These are phyloP conservation scores for Fusarium sp. DNA, from an alignment of 2,329 filamentous ascomycete genomes.

Conservation along the genomic window DNA sequence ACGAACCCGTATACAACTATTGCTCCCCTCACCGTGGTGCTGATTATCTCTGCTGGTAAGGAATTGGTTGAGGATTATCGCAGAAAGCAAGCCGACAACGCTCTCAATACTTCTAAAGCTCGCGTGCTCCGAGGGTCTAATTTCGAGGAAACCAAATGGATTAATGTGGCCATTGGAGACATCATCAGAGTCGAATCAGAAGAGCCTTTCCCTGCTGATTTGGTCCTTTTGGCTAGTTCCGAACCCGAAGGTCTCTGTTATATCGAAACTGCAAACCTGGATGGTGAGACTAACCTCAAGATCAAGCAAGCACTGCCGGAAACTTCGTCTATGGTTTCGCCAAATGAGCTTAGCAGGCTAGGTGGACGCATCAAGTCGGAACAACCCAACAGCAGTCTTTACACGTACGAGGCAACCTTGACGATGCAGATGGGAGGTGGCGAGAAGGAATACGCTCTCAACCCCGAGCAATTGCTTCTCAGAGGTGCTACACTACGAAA, in stretches of 20 bases:
- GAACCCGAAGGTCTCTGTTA: slow-evolving; percentile 98
- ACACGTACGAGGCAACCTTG: slow-evolving; percentile 96
- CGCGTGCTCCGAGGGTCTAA: slow-evolving; percentile 83
- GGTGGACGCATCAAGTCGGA: slow-evolving; percentile 91
- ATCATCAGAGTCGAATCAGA: slow-evolving; percentile 94
- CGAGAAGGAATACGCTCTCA: slow-evolving; percentile 90
- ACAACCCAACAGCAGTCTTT: slow-evolving; percentile 97
- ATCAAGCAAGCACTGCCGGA: slow-evolving; percentile 98
- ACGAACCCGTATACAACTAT: slow-evolving; percentile 98
- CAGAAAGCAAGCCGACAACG: slow-evolving; percentile 85
- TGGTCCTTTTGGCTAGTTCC: slow-evolving; percentile 92
- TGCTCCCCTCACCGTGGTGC: slow-evolving; percentile 87
- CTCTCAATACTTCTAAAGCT: slow-evolving; percentile 88
- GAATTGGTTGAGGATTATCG: slow-evolving; percentile 95
- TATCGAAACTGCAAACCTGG: slow-evolving; percentile 97
- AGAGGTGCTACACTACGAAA: slow-evolving; percentile 94
- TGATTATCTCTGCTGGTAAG: slow-evolving; percentile 95
- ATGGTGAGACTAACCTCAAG: slow-evolving; percentile 98
- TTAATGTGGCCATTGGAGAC: slow-evolving; percentile 92
- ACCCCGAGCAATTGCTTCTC: slow-evolving; percentile 91
- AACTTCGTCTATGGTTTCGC: slow-evolving; percentile 87
- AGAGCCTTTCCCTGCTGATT: slow-evolving; percentile 91
- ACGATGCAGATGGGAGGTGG: slow-evolving; percentile 91
- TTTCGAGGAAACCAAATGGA: slow-evolving; percentile 91
- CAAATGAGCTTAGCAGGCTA: slow-evolving; percentile 84